Percentiles rank a stretch among this genome's conserved stretches.
Evolutionary conservation across 2,329 filamentous ascomycete species (phyloP).

Genomic region (Domatiomyces catenatus): DNA sequence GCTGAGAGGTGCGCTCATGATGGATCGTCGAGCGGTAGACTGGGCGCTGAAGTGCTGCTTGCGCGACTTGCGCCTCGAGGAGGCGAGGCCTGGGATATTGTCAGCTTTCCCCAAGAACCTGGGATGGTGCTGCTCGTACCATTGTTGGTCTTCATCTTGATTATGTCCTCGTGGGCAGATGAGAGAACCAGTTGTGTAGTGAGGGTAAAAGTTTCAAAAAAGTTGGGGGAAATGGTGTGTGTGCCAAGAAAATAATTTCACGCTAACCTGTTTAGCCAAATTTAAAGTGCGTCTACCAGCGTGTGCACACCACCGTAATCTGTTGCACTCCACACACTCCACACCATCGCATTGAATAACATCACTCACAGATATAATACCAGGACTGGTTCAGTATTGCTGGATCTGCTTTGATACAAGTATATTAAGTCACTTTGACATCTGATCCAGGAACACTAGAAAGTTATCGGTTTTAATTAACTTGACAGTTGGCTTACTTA

Average conservation of each 20-base stretch:
- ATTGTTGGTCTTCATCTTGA: slow-evolving; percentile 12
- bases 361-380: no score
- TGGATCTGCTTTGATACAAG: no score
- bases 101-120: not conserved
- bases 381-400: no score
- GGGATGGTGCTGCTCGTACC: slow-evolving; percentile 4
- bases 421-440: no score
- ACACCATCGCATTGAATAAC: no score
- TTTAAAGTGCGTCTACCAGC: no score
- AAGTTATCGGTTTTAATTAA: no score
- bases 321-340: no score
- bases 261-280: no score
- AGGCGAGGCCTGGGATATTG: slow-evolving; percentile 29
- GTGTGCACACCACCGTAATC: no score
- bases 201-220: slow-evolving; percentile 3
- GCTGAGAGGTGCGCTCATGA: slow-evolving; percentile 91
- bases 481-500: no score
- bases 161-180: slow-evolving; percentile 4
- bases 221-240: slow-evolving; percentile 2
- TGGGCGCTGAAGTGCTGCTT: slow-evolving; percentile 96
- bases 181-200: slow-evolving; percentile 2
- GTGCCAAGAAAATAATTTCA: slow-evolving; percentile 7
- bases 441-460: no score
- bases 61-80: slow-evolving; percentile 95
- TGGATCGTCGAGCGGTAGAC: slow-evolving; percentile 82